Percentiles rank a stretch among this genome's conserved stretches.
These are phyloP conservation scores for Phytophthora cajani DNA, from an alignment of 352 stramenopile species.

Conservation along the genomic window DNA sequence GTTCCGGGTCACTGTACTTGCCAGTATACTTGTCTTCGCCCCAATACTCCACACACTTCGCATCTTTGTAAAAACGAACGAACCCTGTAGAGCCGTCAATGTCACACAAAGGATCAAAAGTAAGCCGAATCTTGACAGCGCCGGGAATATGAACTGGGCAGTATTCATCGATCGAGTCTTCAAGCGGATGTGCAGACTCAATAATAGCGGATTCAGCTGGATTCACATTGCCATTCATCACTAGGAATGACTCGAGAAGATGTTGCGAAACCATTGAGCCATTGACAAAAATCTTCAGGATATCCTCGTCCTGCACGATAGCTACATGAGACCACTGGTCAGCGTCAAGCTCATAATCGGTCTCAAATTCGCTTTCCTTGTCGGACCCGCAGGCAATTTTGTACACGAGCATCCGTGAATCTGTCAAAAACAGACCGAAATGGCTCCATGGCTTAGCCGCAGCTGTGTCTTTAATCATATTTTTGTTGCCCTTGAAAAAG, in stretches of 20 bases:
- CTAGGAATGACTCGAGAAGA: slow-evolving; percentile 68
- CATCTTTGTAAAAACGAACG: slow-evolving; percentile 79
- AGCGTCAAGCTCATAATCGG: slow-evolving; percentile 64
- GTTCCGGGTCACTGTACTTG: slow-evolving; percentile 74
- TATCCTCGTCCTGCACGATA: slow-evolving; percentile 70
- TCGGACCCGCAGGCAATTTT: slow-evolving; percentile 62
- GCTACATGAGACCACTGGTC: slow-evolving; percentile 74
- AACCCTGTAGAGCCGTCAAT: slow-evolving; percentile 66
- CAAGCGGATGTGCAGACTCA: slow-evolving; percentile 65
- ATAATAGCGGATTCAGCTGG: slow-evolving; percentile 61
- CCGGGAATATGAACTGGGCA: slow-evolving; percentile 77
- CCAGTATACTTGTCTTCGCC: slow-evolving; percentile 76
- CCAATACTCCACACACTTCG: slow-evolving; percentile 70
- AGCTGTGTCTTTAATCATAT: slow-evolving; percentile 54
- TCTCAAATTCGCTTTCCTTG: slow-evolving; percentile 71
- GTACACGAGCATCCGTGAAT: slow-evolving; percentile 73
- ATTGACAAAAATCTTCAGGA: slow-evolving; percentile 73
- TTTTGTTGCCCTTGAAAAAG: slow-evolving; percentile 78
- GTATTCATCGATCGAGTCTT: slow-evolving; percentile 65
- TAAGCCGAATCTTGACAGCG: slow-evolving; percentile 73
- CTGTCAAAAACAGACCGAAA: slow-evolving; percentile 71
- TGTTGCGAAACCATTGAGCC: slow-evolving; percentile 69
- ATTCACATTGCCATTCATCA: slow-evolving; percentile 52
- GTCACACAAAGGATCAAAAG: slow-evolving; percentile 76
- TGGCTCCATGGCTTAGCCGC: slow-evolving; percentile 70